Evolutionary conservation across 2,329 filamentous ascomycete genomes (phyloP).

Genomic region (Podosphaera aphanis): DNA sequence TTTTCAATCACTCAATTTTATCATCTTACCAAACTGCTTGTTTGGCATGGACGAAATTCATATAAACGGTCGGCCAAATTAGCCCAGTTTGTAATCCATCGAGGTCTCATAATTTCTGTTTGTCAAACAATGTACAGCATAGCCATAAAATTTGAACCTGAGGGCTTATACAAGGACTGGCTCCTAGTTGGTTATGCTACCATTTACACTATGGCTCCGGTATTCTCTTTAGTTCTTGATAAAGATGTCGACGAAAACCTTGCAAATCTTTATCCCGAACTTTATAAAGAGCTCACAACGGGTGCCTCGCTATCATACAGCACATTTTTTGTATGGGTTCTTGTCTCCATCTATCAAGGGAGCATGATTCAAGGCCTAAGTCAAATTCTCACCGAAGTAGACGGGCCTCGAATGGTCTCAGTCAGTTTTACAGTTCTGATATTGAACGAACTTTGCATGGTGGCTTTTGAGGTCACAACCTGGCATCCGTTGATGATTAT

Average conservation of each 20-base stretch:
- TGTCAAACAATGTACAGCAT: conserved; percentile 97
- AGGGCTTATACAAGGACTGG: conserved; percentile 90
- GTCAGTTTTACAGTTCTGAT: conserved; percentile 83
- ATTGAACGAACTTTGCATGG: conserved; percentile 90
- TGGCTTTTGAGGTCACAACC: conserved; percentile 84
- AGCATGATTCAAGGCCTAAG: conserved; percentile 85
- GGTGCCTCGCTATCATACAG: conserved; percentile 73
- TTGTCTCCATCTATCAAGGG: conserved; percentile 87
- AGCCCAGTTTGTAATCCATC: conserved; percentile 93
- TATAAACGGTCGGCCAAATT: conserved; percentile 93
- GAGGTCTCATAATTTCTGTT: conserved; percentile 80
- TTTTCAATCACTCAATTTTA: conserved; percentile 93
- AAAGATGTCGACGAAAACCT: conserved; percentile 85
- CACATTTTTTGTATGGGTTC: conserved; percentile 92
- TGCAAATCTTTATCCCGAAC: conserved; percentile 83
- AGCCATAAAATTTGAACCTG: conserved; percentile 74
- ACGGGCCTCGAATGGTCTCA: conserved; percentile 55
- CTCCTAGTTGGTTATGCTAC: conserved; percentile 91
- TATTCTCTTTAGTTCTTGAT: conserved; percentile 83
- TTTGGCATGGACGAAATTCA: conserved; percentile 94
- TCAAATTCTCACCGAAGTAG: conserved; percentile 63
- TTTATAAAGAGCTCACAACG: conserved; percentile 90
- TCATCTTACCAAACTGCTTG: conserved; percentile 85
- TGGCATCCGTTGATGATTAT: conserved; percentile 90
- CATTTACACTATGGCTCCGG: conserved; percentile 78